Percentiles rank a stretch among this genome's conserved stretches.
These are phyloP conservation scores for Phyllostachys edulis DNA, from an alignment of 176 grass and related monocot genomes.

Conservation along the genomic window DNA sequence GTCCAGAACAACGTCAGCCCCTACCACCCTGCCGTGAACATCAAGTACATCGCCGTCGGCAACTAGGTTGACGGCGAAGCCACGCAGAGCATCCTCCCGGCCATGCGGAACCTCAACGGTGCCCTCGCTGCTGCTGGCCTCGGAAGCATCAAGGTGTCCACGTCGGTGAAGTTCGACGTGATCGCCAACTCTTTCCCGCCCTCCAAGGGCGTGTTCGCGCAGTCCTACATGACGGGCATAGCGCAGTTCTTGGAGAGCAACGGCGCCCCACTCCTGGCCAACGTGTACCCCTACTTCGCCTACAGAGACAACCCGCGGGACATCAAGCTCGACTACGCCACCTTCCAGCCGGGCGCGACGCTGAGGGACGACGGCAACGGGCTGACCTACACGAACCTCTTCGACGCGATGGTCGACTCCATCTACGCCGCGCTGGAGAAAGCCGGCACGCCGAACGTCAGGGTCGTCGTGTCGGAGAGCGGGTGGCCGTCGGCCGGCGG, in stretches of 20 bases:
- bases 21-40: constrained; percentile 45
- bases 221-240: constrained; percentile 28
- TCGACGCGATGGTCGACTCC: constrained; percentile 66
- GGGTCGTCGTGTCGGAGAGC: constrained; percentile 52
- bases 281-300: constrained; percentile 70
- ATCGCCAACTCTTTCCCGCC: constrained; percentile 55
- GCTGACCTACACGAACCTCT: constrained; percentile 48
- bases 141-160: constrained; percentile 57
- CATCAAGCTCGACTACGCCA: constrained; percentile 37
- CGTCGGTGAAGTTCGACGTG: constrained; percentile 34
- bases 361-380: constrained; percentile 38
- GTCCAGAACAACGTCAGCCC: constrained; percentile 49
- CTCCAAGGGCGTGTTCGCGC: constrained; percentile 44
- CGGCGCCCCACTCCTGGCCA: constrained; percentile 55
- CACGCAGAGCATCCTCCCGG: constrained; percentile 49
- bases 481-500: constrained; percentile 73
- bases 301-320: constrained; percentile 24
- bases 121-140: constrained; percentile 23
- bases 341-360: constrained; percentile 48
- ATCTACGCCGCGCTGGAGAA: constrained; percentile 69
- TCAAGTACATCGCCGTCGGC: constrained; percentile 72
- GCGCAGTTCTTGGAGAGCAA: constrained; percentile 37
- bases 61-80: constrained; percentile 48
- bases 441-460: constrained; percentile 25
- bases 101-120: constrained; percentile 55